A percentile compares a stretch with the other conserved stretches of the same genome.
phyloP scores from a whole-genome alignment of 768 basidiomycete genomes.

The Pleurotus citrinopileatus region DNA sequence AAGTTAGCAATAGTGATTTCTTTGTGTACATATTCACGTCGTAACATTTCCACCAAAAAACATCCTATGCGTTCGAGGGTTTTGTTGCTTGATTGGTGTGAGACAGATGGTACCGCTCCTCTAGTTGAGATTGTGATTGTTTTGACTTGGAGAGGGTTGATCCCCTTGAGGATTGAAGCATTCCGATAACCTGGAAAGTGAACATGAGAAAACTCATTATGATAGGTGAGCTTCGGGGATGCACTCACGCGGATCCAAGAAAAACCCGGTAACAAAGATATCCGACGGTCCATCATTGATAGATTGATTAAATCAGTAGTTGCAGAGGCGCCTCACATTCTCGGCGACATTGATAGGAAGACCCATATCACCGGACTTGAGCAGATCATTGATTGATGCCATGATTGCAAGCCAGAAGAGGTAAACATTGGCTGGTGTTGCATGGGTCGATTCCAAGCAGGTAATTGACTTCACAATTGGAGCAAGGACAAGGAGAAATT shows the following conservation, averaged over 20 bases:
- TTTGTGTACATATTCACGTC: slow-evolving; percentile 7
- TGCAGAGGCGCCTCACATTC: slow-evolving; percentile 5
- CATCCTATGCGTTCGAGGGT: slow-evolving; percentile 6
- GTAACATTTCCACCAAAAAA: slow-evolving; percentile 4
- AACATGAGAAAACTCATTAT: not conserved
- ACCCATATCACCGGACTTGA: slow-evolving; percentile 10
- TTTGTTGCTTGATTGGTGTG: not conserved
- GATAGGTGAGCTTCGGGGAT: too few species aligned
- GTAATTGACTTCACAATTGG: slow-evolving; percentile 24
- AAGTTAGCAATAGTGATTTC: slow-evolving; percentile 12
- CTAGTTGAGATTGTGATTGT: slow-evolving; percentile 8
- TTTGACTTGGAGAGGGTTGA: slow-evolving; percentile 8
- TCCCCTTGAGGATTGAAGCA: slow-evolving; percentile 10
- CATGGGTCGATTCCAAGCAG: slow-evolving; percentile 27
- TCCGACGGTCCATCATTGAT: slow-evolving; percentile 27
- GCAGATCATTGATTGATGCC: slow-evolving; percentile 16
- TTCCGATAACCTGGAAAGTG: slow-evolving; percentile 10
- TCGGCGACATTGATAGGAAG: not conserved
- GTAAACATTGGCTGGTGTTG: slow-evolving; percentile 29
- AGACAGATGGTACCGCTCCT: not conserved
- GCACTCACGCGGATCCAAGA: slow-evolving; percentile 28
- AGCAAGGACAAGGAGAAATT: slow-evolving; percentile 22
- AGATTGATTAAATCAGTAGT: slow-evolving; percentile 23
- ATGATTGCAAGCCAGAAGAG: slow-evolving; percentile 32
- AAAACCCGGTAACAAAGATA: slow-evolving; percentile 27